Base-by-base conservation (phyloP, 1,139 yeast species). In the Suhomyces bolitotheri region DNA sequence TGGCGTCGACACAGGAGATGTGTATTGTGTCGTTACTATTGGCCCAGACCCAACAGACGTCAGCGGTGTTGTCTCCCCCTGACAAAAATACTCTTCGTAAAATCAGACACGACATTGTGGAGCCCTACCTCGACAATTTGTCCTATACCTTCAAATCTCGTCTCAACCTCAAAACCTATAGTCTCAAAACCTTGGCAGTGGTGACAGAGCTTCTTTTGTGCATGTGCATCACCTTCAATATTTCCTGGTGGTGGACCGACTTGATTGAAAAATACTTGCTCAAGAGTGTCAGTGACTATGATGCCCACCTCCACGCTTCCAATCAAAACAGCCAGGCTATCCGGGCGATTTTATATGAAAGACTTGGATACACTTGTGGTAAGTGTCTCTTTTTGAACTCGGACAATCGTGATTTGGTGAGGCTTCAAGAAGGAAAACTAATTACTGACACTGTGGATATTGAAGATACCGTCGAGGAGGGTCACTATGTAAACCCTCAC, bases 1-100 rank as follows among this genome's bases (percentile, higher is more conserved):
- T 85, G 38, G 96, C 97, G 0, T 81, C 95, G 0, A 72, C 86
- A 8, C 92, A 90, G 44, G 97, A 92, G 60, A 84, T 87, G 84
- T 82, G 88, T 46, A 83, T 89, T 1, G 71, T 82, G 1, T 81
- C 95, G 1, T 65, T 83, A 29, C 60, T 90, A 7, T 69, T 92
- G 62, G 85, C 88, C 0, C 80, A 75, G 49, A 78, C 80, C 10
- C 75, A 69, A 41, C 61, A 58, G 39, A 36, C 40, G 27, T 44
- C 46, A 10, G 25, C 47, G 15, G 44, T 38, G 15, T 49, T 51
- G 1, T 38, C 43, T 11, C 50, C 56, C 1, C 70, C 71, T 1
- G 76, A 71, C 45, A 65, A 57, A 38, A 73, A 82, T 38, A 76
- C 84, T 10, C 65, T 82, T 9, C 65, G 80, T 6, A 79, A 80